Evolutionary conservation across 805 yeast genomes (phyloP).

Genomic region (Sungouiozyma intestinalis): DNA sequence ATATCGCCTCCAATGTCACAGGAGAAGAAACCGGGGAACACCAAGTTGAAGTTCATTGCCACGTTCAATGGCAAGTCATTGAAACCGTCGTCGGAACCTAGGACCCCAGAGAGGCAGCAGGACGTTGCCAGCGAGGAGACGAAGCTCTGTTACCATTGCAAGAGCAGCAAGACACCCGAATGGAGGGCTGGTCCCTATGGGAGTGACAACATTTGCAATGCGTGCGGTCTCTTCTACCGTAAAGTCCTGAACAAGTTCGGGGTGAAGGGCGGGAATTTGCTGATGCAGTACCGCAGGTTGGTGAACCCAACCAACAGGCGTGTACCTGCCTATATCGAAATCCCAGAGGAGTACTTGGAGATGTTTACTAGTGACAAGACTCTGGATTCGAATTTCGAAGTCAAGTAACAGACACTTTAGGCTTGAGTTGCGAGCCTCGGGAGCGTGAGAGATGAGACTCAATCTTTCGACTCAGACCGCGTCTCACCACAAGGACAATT

Average conservation of each 20-base stretch:
- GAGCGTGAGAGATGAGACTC: no score
- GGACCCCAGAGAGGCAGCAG: background rate
- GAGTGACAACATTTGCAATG: slow-evolving; percentile 74
- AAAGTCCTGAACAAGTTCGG: slow-evolving; percentile 39
- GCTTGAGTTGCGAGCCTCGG: no score
- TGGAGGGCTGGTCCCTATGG: slow-evolving; percentile 92
- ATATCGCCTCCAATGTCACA: background rate
- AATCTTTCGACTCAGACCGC: no score
- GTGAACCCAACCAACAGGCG: slow-evolving; percentile 16
- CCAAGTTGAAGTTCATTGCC: background rate
- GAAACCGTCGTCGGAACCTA: background rate
- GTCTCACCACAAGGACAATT: no score
- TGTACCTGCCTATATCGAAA: slow-evolving; percentile 16
- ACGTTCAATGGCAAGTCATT: background rate
- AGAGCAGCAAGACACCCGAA: slow-evolving; percentile 56
- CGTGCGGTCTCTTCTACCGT: slow-evolving; percentile 75
- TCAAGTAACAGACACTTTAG: background rate
- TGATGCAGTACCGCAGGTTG: slow-evolving; percentile 17
- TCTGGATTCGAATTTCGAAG: background rate
- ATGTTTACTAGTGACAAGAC: background rate
- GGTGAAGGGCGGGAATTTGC: slow-evolving; percentile 15
- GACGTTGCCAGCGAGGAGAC: background rate
- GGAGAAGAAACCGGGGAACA: background rate
- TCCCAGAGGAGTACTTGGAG: slow-evolving; percentile 12
- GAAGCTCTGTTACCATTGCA: slow-evolving; percentile 5